Percentiles rank a stretch among this genome's conserved stretches.
phyloP scores from a whole-genome alignment of 352 stramenopile genomes.

The Saprolegnia diclina region DNA sequence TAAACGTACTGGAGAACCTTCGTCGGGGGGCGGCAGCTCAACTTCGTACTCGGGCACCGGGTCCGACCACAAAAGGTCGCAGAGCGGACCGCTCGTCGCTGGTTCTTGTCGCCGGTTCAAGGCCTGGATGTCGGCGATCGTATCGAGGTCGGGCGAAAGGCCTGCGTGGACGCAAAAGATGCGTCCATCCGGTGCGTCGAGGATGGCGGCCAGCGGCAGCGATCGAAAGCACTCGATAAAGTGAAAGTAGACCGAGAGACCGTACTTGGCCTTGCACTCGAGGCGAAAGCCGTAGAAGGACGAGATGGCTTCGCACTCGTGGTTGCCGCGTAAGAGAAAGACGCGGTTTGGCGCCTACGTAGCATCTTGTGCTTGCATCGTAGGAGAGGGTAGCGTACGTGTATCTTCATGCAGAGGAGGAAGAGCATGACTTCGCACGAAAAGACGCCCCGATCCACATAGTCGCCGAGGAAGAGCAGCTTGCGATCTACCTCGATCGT shows the following conservation, averaged over 20 bases:
- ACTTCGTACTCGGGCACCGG: conserved; percentile 32
- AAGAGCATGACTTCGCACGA: conserved; percentile 81
- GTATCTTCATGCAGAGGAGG: conserved; percentile 61
- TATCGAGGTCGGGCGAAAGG: conserved; percentile 50
- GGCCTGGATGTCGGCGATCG: conserved; percentile 45
- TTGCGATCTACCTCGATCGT: conserved; percentile 35
- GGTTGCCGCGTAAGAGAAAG: conserved; percentile 65
- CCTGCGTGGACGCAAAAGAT: conserved; percentile 72
- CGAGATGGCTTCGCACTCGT: conserved; percentile 82
- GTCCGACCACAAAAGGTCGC: conserved; percentile 72
- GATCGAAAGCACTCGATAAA: conserved; percentile 75
- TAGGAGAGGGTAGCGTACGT: conserved; percentile 28
- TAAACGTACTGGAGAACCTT: not conserved
- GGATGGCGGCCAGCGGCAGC: conserved; percentile 53
- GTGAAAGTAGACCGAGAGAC: conserved; percentile 71
- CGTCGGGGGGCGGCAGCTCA: not conserved
- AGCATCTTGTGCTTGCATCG: not conserved
- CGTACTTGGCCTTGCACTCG: conserved; percentile 78
- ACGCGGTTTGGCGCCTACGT: conserved; percentile 51
- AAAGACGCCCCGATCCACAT: conserved; percentile 73
- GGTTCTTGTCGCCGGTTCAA: conserved; percentile 65
- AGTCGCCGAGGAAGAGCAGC: conserved; percentile 72
- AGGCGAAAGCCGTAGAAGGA: conserved; percentile 80
- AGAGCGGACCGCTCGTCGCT: conserved; percentile 51
- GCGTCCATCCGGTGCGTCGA: conserved; percentile 40